Base-by-base conservation (phyloP, 2,329 filamentous ascomycete genomes). In the Escovopsis weberi region DNA sequence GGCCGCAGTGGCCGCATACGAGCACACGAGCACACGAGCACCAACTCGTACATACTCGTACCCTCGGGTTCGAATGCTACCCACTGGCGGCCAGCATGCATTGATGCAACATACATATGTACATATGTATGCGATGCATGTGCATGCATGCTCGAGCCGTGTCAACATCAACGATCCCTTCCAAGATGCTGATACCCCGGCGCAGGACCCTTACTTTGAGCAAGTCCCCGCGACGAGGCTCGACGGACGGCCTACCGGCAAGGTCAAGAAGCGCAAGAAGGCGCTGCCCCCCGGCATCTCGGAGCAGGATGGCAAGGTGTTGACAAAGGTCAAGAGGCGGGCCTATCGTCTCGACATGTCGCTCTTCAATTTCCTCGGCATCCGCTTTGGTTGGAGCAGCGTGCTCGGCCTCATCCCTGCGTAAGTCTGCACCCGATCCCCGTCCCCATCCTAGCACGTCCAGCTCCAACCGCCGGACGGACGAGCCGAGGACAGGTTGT, bases 201-300 rank as follows among this genome's bases (percentile, higher is more conserved):
- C 33, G 49, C 44, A 95, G 85, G 88, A 96, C 58, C 87, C 88
- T 6, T 94, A 87, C 65, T 94, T 88, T 54, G 85, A 94, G 59
- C 71, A 78, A 51, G 78, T 94, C 33, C 78, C 80, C 19, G 80
- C 88, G 36, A 84, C 82, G 8, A 74, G 78, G 48, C 67, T 83
- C 36, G 65, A 78, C 50, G 78, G 78, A 45, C 75, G 69, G 42
- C 77, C 79, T 26, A 72, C 60, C 3, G 78, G 76, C 53, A 93
- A 87, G 59, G 70, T 73, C 44, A 89, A 86, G 68, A 94, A 84
- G 62, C 75, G 81, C 57, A 85, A 83, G 66, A 94, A 93, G 64
- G 83, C 85, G 19, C 68, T 88, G 33, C 88, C 88, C 0, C 75
- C 77, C 26, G 89, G 89, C 43, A 76, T 96, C 41, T 89, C 87